Base-by-base conservation (phyloP, 1,139 yeast species). In the Protomyces macrosporus region DNA sequence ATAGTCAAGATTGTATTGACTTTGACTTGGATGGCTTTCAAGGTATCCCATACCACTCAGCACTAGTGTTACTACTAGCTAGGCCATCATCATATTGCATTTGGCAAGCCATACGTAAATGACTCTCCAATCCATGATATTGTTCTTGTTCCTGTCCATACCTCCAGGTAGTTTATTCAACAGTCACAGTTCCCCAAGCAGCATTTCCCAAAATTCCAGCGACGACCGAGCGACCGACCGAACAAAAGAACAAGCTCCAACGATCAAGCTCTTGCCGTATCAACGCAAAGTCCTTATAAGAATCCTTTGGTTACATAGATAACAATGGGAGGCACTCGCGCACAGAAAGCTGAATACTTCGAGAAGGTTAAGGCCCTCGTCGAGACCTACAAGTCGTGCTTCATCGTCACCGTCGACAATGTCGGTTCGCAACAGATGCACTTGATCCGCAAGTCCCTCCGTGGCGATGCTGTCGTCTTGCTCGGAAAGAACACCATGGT, bases 401-500 rank as follows among this genome's bases (percentile, higher is more conserved):
- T 93, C 90, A 80, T 93, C 75, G 98, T 93, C 77, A 98, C 98
- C 82, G 97, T 93, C 75, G 98, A 93, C 85, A 93, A 93, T 85
- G 98, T 93, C 78, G 90, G 98, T 73, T 93, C 98, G 75, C 98
- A 93, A 85, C 98, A 93, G 77, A 91, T 93, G 97, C 98, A 93
- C 84, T 96, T 93, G 85, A 86, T 90, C 83, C 91, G 99, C 87
- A 90, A 88, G 86, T 82, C 90, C 72, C 87, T 95, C 76, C 90
- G 99, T 84, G 90, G 90, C 72, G 87, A 86, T 68, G 98, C 93
- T 76, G 93, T 88, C 73, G 91, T 95, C 72, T 84, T 93, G 78
- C 93, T 95, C 98, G 99, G 99, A 85, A 93, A 93, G 89, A 93
- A 93, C 97, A 95, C 99, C 85, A 91, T 95, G 98, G 97, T 95